phyloP scores from a whole-genome alignment of 1,139 yeast genomes.

The Candida labiduridarum region DNA sequence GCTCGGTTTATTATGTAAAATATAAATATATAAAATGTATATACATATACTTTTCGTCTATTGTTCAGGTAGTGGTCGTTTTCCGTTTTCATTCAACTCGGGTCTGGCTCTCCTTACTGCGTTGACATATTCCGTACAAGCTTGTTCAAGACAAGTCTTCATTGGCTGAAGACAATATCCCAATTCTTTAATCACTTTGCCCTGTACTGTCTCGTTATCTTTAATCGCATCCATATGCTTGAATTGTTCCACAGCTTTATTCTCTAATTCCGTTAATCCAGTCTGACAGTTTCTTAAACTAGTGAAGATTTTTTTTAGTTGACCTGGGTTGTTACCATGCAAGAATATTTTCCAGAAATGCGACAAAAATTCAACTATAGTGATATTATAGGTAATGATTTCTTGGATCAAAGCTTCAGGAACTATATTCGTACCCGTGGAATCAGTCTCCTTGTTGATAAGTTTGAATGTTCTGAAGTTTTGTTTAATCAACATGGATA shows the following conservation, averaged over 20 bases:
- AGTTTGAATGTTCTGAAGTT: conserved; percentile 46
- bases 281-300: conserved; percentile 38
- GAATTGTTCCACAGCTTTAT: conserved; percentile 16
- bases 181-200: conserved; percentile 37
- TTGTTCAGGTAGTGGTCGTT: conserved; percentile 21
- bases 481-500: conserved; percentile 52
- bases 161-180: conserved; percentile 33
- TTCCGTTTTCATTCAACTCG: conserved; percentile 31
- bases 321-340: conserved; percentile 40
- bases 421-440: conserved; percentile 22
- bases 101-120: conserved; percentile 22
- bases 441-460: conserved; percentile 14
- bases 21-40: conserved; percentile 4
- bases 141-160: conserved; percentile 32
- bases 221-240: conserved; percentile 15
- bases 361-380: conserved; percentile 45
- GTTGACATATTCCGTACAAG: conserved; percentile 32
- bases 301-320: conserved; percentile 39
- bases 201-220: conserved; percentile 35
- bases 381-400: conserved; percentile 40
- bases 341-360: conserved; percentile 48
- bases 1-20: conserved; percentile 13
- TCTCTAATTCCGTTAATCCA: conserved; percentile 26
- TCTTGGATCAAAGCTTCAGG: conserved; percentile 34
- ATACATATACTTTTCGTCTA: background rate